Base-by-base conservation (phyloP, 306 rosid species). In the Erythrophleum fordii region DNA sequence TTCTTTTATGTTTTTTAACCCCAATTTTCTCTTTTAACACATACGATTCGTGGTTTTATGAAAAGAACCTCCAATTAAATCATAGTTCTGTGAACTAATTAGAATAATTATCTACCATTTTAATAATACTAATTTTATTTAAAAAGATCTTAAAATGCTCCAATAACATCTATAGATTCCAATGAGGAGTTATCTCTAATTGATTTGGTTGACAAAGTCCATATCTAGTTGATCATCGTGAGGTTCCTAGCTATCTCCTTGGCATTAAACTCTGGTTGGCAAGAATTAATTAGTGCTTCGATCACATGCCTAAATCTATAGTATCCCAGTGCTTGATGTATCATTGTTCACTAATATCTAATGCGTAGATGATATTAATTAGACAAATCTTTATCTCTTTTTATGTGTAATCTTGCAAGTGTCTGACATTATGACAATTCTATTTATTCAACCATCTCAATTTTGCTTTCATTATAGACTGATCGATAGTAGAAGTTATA, bases 281-380 rank as follows among this genome's bases (percentile, higher is more conserved):
- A 25, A 61, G 68, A 61, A 60, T 12, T 6, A 28, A 53, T n/a
- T 48, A 29, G 73, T 62, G 72, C 80, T 44, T 28, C 11, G 35
- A 34, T 20, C 14, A 61, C 80, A 22, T 76, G 60, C 80, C 14
- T 45, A 46, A 25, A 45, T 48, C 26, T n/a, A 7, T 3, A 51
- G 3, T 29, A 64, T 29, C 2, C 11, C 29, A 44, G 48, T 64
- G 80, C 51, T 64, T 45, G 11, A 61, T 45, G 72, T 61, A 61
- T 39, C 69, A 76, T 68, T 7, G 12, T 59, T 59, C 31, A 75
- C 46, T 60, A 26, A 23, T 75, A 58, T 62, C 14, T 31, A 76
- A 61, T 51, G n/a, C 23, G 16, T 28, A 22, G 44, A 28, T 16
- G 17, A 0, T 28, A 20, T 70, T 26, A 11, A 20, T 70, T 26